Percentiles rank a stretch among this genome's conserved stretches.
Evolutionary conservation across 2,329 filamentous ascomycete species (phyloP).

Genomic region (Gnomoniopsis sp.): DNA sequence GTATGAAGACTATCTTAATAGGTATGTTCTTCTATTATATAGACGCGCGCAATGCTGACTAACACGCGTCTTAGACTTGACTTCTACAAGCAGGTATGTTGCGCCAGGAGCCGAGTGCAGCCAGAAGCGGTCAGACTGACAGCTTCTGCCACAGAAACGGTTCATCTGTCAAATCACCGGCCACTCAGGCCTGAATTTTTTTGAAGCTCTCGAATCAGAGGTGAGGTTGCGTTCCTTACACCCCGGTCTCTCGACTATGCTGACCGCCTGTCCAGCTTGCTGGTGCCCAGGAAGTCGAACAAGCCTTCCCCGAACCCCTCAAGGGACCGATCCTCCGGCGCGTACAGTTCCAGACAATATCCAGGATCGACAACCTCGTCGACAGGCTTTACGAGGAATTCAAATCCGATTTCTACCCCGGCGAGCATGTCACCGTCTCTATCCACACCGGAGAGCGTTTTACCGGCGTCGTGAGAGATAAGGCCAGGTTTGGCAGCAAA

Average conservation of each 20-base stretch:
- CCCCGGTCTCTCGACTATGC: conserved; percentile 14
- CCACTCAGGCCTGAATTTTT: conserved; percentile 86
- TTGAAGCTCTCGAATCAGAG: conserved; percentile 88
- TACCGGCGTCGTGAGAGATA: conserved; percentile 77
- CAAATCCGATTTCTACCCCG: conserved; percentile 86
- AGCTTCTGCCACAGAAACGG: conserved; percentile 53
- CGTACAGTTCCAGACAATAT: conserved; percentile 87
- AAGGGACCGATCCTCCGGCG: conserved; percentile 87
- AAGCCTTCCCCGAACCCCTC: conserved; percentile 84
- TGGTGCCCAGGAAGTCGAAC: conserved; percentile 85
- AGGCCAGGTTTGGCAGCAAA: conserved; percentile 69
- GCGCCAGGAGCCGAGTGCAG: neutral
- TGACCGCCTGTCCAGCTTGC: conserved; percentile 52
- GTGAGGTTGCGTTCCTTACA: conserved; percentile 46
- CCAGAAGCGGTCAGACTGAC: conserved; percentile 5
- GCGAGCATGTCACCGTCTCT: conserved; percentile 75
- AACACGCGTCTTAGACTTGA: conserved; percentile 64
- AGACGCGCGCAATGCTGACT: conserved; percentile 21
- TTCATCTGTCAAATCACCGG: conserved; percentile 97
- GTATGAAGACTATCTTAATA: conserved; percentile 82
- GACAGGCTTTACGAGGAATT: conserved; percentile 73
- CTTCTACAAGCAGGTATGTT: conserved; percentile 81
- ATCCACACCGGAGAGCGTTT: conserved; percentile 65
- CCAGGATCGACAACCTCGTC: conserved; percentile 78
- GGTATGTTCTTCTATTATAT: conserved; percentile 51